A percentile compares a stretch with the other conserved stretches of the same genome.
Evolutionary conservation across 164 flowering plant genomes (phyloP).

Genomic region (Chimonanthus praecox): DNA sequence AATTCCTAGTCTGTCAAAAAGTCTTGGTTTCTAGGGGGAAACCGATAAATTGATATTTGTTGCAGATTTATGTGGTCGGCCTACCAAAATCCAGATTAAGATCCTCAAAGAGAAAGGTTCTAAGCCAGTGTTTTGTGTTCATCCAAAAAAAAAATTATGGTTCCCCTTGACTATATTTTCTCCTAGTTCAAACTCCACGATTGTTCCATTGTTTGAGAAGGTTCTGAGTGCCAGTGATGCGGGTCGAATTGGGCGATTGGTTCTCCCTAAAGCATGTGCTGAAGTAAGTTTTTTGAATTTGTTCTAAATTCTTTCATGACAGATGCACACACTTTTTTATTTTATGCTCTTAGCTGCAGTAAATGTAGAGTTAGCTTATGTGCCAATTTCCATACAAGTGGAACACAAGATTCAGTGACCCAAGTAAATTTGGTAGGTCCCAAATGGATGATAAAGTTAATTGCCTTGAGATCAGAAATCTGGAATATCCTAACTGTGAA

Average conservation of each 20-base stretch:
- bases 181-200: slow-evolving; percentile 73
- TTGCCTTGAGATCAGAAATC: no score
- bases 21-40: not conserved
- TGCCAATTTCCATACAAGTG: no score
- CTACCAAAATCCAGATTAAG: not conserved
- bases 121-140: not conserved
- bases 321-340: not conserved
- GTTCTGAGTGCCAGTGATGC: slow-evolving; percentile 99
- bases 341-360: no score
- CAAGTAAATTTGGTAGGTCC: no score
- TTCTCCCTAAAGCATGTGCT: slow-evolving; percentile 99
- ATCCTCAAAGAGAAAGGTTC: not conserved
- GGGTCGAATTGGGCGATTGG: slow-evolving; percentile 95
- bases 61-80: not conserved
- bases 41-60: not conserved
- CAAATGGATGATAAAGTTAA: no score
- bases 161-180: slow-evolving; percentile 34
- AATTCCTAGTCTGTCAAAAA: not conserved
- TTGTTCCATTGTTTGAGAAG: slow-evolving; percentile 95
- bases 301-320: not conserved
- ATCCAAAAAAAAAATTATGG: not conserved
- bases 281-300: slow-evolving; percentile 48
- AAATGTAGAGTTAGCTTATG: no score
- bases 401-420: no score
- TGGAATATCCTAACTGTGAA: no score